These are phyloP conservation scores for Oryza punctata DNA, from an alignment of 176 grass and related monocot genomes.

Conservation along the genomic window DNA sequence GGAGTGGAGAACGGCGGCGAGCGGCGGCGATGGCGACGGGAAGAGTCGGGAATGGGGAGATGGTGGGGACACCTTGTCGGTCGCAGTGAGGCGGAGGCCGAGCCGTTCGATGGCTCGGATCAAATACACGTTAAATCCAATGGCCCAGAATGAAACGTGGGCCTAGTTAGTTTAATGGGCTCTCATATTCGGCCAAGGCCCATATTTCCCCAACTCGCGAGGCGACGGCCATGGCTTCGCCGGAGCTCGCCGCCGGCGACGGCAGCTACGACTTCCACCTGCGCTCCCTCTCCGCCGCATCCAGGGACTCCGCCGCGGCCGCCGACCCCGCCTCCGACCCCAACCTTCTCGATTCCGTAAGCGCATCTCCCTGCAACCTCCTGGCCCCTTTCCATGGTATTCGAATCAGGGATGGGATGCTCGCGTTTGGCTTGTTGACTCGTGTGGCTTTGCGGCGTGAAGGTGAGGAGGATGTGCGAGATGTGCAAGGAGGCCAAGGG, in stretches of 20 bases:
- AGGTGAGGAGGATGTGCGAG: constrained; percentile 83
- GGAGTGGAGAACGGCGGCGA: no score
- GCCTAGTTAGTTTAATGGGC: neutral
- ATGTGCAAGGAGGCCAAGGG: constrained; percentile 56
- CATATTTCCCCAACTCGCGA: neutral
- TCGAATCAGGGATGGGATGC: neutral
- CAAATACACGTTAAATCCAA: neutral
- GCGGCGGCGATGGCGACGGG: neutral
- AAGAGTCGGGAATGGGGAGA: no score
- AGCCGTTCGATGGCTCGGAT: neutral
- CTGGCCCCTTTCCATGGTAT: neutral
- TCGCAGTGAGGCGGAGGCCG: no score
- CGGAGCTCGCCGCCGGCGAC: constrained; percentile 42
- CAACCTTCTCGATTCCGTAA: constrained; percentile 87
- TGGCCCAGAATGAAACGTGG: neutral
- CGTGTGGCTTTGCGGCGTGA: neutral
- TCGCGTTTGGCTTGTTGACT: neutral
- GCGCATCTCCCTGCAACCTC: neutral
- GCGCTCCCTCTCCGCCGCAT: constrained; percentile 77
- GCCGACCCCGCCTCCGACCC: constrained; percentile 69
- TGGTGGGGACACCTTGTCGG: no score
- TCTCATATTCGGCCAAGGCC: neutral
- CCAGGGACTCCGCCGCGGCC: constrained; percentile 73
- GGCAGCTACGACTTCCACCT: constrained; percentile 91
- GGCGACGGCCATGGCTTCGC: constrained; percentile 48